phyloP scores from a whole-genome alignment of 2,329 filamentous ascomycete species.

The Scleromitrula shiraiana region DNA sequence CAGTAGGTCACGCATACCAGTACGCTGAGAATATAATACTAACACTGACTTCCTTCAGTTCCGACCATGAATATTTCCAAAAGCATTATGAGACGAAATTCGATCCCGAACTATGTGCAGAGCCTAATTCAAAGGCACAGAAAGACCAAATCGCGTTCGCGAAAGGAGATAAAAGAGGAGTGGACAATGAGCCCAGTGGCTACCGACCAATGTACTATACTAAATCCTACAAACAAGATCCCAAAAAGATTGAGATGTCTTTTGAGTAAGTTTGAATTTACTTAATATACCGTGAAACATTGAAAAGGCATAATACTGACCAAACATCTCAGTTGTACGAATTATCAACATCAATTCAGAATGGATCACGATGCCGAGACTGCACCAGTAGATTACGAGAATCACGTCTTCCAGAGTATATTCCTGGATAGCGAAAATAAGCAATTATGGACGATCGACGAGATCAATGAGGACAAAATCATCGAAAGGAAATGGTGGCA shows the following conservation, averaged over 20 bases:
- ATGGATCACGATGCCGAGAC: conserved; percentile 3
- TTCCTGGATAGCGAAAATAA: conserved; percentile 52
- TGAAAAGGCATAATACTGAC: not conserved
- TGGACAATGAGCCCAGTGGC: conserved; percentile 43
- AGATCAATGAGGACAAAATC: conserved; percentile 51
- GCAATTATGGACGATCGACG: conserved; percentile 49
- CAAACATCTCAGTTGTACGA: conserved; percentile 51
- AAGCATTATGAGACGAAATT: conserved; percentile 60
- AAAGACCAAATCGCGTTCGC: conserved; percentile 35
- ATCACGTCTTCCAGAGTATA: conserved; percentile 41
- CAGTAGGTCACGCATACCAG: conserved; percentile 31
- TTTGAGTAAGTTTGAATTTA: conserved; percentile 42
- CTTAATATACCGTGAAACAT: not conserved
- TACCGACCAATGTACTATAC: conserved; percentile 61
- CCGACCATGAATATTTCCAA: conserved; percentile 56
- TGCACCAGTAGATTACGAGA: not conserved
- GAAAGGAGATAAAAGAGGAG: conserved; percentile 39
- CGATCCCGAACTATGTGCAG: conserved; percentile 41
- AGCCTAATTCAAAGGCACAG: conserved; percentile 36
- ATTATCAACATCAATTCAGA: conserved; percentile 67
- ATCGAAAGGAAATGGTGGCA: conserved; percentile 62
- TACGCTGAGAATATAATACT: no score
- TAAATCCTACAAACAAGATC: conserved; percentile 48
- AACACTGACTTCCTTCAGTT: conserved; percentile 19
- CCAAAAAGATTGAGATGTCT: conserved; percentile 56